A percentile compares a stretch with the other conserved stretches of the same genome.
phyloP scores from a whole-genome alignment of 805 yeast species.

The Suhomyces prunicola region DNA sequence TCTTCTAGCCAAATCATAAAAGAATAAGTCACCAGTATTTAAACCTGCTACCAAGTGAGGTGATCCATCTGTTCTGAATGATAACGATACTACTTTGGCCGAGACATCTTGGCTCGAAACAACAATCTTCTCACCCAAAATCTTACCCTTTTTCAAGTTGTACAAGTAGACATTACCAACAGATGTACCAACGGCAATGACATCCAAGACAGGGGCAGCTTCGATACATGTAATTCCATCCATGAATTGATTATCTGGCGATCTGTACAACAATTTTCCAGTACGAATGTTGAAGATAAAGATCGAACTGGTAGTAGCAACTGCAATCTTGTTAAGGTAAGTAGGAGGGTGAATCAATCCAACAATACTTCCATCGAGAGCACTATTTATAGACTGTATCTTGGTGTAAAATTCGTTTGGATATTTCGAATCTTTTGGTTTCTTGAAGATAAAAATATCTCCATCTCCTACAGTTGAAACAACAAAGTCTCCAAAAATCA shows the following conservation, averaged over 20 bases:
- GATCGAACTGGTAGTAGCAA: slow-evolving; percentile 68
- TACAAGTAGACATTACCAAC: slow-evolving; percentile 64
- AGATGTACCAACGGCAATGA: slow-evolving; percentile 72
- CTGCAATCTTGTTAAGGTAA: slow-evolving; percentile 81
- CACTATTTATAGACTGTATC: slow-evolving; percentile 46
- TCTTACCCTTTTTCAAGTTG: slow-evolving; percentile 64
- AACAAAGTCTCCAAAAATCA: slow-evolving; percentile 75
- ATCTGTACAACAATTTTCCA: slow-evolving; percentile 63
- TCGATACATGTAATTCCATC: slow-evolving; percentile 65
- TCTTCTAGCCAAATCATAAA: slow-evolving; percentile 74
- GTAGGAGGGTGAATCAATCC: slow-evolving; percentile 83
- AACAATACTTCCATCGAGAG: slow-evolving; percentile 69
- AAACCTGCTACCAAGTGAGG: slow-evolving; percentile 80
- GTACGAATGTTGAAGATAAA: slow-evolving; percentile 72
- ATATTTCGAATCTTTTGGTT: slow-evolving; percentile 40
- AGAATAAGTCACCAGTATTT: slow-evolving; percentile 75
- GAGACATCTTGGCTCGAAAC: slow-evolving; percentile 39
- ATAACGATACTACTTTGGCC: slow-evolving; percentile 53
- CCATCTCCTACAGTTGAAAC: slow-evolving; percentile 48
- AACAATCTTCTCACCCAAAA: slow-evolving; percentile 47
- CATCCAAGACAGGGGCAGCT: slow-evolving; percentile 82
- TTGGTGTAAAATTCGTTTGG: slow-evolving; percentile 69
- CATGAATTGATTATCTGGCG: slow-evolving; percentile 43
- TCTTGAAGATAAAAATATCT: slow-evolving; percentile 53
- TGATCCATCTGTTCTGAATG: slow-evolving; percentile 89